These are phyloP conservation scores for Cucurbita moschata DNA, from an alignment of 306 rosid genomes.

Conservation along the genomic window DNA sequence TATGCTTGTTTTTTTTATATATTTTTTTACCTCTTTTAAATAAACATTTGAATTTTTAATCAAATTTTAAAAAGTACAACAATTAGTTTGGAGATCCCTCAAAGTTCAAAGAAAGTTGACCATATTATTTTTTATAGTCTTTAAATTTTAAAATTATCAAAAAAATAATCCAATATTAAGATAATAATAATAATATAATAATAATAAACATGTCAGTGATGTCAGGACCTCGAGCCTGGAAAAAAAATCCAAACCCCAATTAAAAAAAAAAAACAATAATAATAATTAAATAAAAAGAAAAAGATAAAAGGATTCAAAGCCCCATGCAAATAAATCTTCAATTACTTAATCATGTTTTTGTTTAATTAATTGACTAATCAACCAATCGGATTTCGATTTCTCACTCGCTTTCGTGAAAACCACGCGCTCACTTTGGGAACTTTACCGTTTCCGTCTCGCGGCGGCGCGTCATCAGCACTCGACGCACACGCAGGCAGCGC, in stretches of 20 bases:
- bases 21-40: too few species aligned
- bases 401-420: background rate
- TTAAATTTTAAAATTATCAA: too few species aligned
- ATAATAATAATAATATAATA: too few species aligned
- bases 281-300: background rate
- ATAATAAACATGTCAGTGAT: background rate
- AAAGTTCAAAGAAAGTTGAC: too few species aligned
- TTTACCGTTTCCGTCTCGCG: background rate
- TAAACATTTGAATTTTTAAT: too few species aligned
- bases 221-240: background rate
- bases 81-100: too few species aligned
- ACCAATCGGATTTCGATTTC: background rate
- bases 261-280: background rate
- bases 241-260: background rate
- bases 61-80: too few species aligned
- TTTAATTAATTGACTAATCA: background rate
- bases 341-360: background rate
- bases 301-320: background rate
- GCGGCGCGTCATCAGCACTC: constrained; percentile 22
- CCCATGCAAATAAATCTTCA: background rate
- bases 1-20: too few species aligned
- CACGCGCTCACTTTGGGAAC: background rate
- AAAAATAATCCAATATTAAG: too few species aligned
- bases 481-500: constrained; percentile 57
- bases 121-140: too few species aligned